Base-by-base conservation (phyloP, 306 rosid species). In the Begonia masoniana region DNA sequence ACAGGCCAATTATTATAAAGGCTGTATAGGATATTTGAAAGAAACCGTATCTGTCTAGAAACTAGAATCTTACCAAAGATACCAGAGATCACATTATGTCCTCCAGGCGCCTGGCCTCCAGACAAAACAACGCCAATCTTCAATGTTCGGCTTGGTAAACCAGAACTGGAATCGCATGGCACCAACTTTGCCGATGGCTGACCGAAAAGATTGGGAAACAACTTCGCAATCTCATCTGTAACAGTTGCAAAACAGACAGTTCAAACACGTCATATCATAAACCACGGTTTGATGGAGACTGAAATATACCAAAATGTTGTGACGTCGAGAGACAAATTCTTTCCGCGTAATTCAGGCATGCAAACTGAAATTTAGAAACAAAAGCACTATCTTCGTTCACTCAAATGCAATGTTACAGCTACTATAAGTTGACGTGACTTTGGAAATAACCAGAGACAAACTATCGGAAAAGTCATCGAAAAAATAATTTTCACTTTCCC, bases 91-190 rank as follows among this genome's bases (percentile, higher is more conserved):
- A 92, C 99, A 71, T 92, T 92, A 75, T 92, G 99, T 6, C 99
- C 99, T 19, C 96, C 99, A 0, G 99, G 99, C 53, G 99, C 96
- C 56, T 86, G 96, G 57, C 99, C 99, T 51, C 99, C 99, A 13
- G 99, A 92, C 69, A 92, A 71, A 59, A 92, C 99, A 3, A 86
- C 95, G 6, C 99, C 99, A 13, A 92, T 82, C 84, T 86, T 92
- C 80, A 92, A 50, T 80, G 71, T 79, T 61, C 57, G 70, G 24
- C 59, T 57, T 1, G 78, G 51, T 19, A 19, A 71, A 42, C 13
- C 57, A 3, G 68, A 2, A 14, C 16, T 43, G 1, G 78, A 50
- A 15, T 73, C 82, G 52, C 68, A 58, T 0, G 82, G 84, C 23
- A 67, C 84, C 69, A 92, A 62, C 53, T 60, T 2, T 10, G 78